Base-by-base conservation (phyloP, 2,329 filamentous ascomycete genomes). In the Fusarium robinianum region DNA sequence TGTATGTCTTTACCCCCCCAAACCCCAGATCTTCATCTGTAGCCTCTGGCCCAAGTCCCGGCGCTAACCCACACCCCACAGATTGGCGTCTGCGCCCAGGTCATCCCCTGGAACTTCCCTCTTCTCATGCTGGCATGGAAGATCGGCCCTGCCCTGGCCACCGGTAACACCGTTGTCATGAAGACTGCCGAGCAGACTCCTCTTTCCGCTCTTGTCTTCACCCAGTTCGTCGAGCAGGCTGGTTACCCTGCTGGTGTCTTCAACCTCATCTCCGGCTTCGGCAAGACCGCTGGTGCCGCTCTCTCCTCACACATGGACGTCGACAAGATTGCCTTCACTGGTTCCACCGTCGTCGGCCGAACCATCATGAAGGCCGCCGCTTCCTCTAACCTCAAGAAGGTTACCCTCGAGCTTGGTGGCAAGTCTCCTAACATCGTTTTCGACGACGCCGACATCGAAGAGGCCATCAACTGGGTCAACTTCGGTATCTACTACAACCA, bases 51-150 rank as follows among this genome's bases (percentile, higher is more conserved):
- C 3, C 19, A 14, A 33, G 25, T 46, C 11, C 24, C 10, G 9
- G 19, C 22, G 39, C 49, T 59, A 53, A 61, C 36, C 31, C 17
- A 6, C 2, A 17, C 36, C 22, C 18, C 25, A 31, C 32, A 70
- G 66, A 75, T 87, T 54, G 87, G 87, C 69, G 86, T 90, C 47
- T 90, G 88, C 68, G 90, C 85, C 63, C 88, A 94, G 70, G 91
- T 92, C 65, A 92, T 94, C 62, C 88, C 88, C 51, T 91, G 88
- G 88, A 92, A 92, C 76, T 92, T 90, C 74, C 88, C 88, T 6
- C 74, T 92, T 31, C 80, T 88, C 64, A 91, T 91, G 87, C 79
- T 79, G 66, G 78, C 80, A 39, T 95, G 89, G 89, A 95, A 95
- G 81, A 84, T 89, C 51, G 84, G 79, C 47, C 85, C 85, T 34